These are phyloP conservation scores for Coniella vitis DNA, from an alignment of 2,329 filamentous ascomycete species.

Conservation along the genomic window DNA sequence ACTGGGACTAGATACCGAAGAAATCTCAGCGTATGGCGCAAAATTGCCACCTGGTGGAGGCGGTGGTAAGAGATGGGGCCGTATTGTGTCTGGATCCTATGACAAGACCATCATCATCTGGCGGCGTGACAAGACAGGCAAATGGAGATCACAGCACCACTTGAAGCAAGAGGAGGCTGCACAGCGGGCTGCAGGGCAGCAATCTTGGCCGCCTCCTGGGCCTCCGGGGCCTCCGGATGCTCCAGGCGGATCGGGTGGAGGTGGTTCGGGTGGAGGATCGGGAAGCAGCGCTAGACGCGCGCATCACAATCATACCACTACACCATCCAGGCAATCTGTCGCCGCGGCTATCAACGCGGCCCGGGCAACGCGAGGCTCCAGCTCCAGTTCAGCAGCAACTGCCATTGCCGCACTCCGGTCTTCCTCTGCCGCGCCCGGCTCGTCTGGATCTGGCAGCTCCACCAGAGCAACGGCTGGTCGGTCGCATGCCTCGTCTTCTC, in stretches of 20 bases:
- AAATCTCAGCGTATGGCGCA: slow-evolving; percentile 74
- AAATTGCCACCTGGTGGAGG: slow-evolving; percentile 87
- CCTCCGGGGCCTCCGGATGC: slow-evolving; percentile 4
- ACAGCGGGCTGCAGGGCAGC: slow-evolving; percentile 34
- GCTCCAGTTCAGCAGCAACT: slow-evolving; percentile 1
- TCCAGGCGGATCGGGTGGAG: slow-evolving; percentile 1
- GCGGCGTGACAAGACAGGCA: slow-evolving; percentile 76
- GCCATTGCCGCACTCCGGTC: slow-evolving; percentile 1
- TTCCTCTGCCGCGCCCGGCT: slow-evolving; percentile 3
- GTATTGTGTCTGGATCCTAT: slow-evolving; percentile 96
- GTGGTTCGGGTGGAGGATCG: slow-evolving; percentile 1
- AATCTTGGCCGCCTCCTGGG: slow-evolving; percentile 10
- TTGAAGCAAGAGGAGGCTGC: slow-evolving; percentile 69
- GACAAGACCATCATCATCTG: slow-evolving; percentile 95
- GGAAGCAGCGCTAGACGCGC: slow-evolving; percentile 2
- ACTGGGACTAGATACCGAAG: slow-evolving; percentile 66
- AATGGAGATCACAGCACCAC: slow-evolving; percentile 73
- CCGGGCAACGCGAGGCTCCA: not conserved
- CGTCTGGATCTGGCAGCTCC: not conserved
- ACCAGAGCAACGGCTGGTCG: slow-evolving; percentile 6
- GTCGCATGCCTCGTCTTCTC: not conserved
- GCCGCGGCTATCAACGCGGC: slow-evolving; percentile 8
- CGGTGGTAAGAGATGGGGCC: slow-evolving; percentile 70
- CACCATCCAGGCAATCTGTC: not conserved
- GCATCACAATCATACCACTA: not conserved